phyloP scores from a whole-genome alignment of 495 filamentous ascomycete species.

The Trichocladium antarcticum region DNA sequence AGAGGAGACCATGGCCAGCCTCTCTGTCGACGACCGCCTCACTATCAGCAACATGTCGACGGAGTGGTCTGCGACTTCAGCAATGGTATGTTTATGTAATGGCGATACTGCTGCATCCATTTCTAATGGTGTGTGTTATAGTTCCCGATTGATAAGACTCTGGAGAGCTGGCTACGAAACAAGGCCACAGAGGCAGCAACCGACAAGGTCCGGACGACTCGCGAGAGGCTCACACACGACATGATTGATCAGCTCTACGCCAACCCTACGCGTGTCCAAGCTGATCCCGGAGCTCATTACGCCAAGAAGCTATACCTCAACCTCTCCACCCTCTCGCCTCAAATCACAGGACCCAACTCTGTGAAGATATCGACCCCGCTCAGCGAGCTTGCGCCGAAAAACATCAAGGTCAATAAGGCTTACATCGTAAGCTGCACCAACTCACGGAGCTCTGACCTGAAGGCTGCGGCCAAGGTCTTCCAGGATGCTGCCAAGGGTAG shows the following conservation, averaged over 20 bases:
- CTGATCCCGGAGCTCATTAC: constrained; percentile 70
- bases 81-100: constrained; percentile 23
- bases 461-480: constrained; percentile 78
- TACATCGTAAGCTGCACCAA: constrained; percentile 94
- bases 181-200: constrained; percentile 49
- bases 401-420: constrained; percentile 72
- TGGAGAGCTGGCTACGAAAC: constrained; percentile 63
- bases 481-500: constrained; percentile 55
- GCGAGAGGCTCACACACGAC: too few species aligned
- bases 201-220: too few species aligned
- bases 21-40: constrained; percentile 67
- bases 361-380: constrained; percentile 81
- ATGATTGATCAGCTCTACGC: constrained; percentile 58
- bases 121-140: background rate
- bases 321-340: constrained; percentile 74
- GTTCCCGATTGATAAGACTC: constrained; percentile 70
- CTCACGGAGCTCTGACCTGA: constrained; percentile 68
- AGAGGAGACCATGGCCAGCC: constrained; percentile 61
- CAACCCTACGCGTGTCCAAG: constrained; percentile 50
- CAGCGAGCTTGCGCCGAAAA: constrained; percentile 54
- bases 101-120: too few species aligned
- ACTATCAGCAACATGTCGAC: constrained; percentile 93
- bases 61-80: constrained; percentile 82
- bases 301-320: constrained; percentile 69
- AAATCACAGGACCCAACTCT: constrained; percentile 82